Conservation (phyloP, 495 filamentous ascomycete genomes). For the Penicillium desertorum region DNA sequence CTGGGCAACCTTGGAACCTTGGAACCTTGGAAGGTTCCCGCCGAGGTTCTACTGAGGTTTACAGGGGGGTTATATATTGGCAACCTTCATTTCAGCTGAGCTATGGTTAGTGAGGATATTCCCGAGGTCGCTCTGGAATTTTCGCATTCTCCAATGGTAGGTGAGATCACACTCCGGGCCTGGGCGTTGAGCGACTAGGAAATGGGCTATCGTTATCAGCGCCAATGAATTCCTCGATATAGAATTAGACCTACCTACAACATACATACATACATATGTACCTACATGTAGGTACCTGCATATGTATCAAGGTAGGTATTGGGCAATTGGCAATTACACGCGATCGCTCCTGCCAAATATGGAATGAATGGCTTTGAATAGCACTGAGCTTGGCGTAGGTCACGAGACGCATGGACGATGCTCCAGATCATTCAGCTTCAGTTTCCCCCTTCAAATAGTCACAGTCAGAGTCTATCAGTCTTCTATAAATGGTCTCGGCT, state of each 20-base stretch:
- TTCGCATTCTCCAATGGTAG: background rate
- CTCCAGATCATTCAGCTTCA: too few species aligned
- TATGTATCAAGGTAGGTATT: too few species aligned
- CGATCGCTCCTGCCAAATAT: background rate
- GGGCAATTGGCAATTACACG: background rate
- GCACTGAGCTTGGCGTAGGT: background rate
- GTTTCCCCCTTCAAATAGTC: too few species aligned
- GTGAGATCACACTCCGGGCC: too few species aligned
- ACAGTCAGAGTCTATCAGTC: background rate
- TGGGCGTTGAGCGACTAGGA: too few species aligned
- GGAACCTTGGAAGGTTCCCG: too few species aligned
- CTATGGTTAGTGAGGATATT: background rate
- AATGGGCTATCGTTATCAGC: background rate
- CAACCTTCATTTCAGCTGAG: background rate
- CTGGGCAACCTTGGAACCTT: too few species aligned
- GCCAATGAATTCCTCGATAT: background rate
- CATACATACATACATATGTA: too few species aligned
- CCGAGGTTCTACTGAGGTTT: too few species aligned
- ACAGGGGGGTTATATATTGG: background rate
- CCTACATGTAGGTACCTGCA: too few species aligned
- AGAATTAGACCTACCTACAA: too few species aligned
- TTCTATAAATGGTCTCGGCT: background rate
- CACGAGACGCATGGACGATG: too few species aligned
- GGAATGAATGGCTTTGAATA: background rate
- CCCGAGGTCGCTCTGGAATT: background rate